Conservation (phyloP, 176 grass and related monocot genomes). For the Canna indica region DNA sequence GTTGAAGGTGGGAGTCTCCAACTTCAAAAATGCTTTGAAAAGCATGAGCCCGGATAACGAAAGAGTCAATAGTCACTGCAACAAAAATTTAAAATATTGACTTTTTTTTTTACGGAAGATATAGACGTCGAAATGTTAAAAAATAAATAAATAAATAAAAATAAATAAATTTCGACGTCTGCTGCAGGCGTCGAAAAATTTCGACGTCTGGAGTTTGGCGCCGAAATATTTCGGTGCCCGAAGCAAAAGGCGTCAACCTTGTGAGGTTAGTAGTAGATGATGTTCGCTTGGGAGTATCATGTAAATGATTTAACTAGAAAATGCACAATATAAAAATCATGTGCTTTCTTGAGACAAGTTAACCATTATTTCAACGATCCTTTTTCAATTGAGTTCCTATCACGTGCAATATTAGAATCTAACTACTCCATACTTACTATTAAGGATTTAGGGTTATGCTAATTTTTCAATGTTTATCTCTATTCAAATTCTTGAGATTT, state of each 20-base stretch:
- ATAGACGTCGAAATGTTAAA: too few relatives aligned
- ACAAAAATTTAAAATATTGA: too few relatives aligned
- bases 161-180: too few relatives aligned
- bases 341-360: neutral
- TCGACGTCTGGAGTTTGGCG: too few relatives aligned
- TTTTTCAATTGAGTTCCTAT: neutral
- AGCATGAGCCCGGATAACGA: slow-evolving; percentile 75
- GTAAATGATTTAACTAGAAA: neutral
- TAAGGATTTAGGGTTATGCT: too few relatives aligned
- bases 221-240: too few relatives aligned
- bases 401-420: neutral
- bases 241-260: slow-evolving; percentile 89
- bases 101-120: too few relatives aligned
- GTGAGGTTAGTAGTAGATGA: slow-evolving; percentile 58
- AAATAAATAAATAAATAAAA: too few relatives aligned
- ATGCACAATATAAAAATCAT: neutral
- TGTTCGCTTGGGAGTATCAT: neutral
- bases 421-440: neutral
- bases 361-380: neutral
- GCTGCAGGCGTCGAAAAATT: too few relatives aligned
- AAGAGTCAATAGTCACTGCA: slow-evolving; percentile 56
- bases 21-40: slow-evolving; percentile 97
- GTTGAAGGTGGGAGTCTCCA: slow-evolving; percentile 79
- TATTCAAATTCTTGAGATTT: too few relatives aligned
- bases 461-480: too few relatives aligned